These are phyloP conservation scores for Gyrodon lividus DNA, from an alignment of 768 basidiomycete genomes.

Conservation along the genomic window DNA sequence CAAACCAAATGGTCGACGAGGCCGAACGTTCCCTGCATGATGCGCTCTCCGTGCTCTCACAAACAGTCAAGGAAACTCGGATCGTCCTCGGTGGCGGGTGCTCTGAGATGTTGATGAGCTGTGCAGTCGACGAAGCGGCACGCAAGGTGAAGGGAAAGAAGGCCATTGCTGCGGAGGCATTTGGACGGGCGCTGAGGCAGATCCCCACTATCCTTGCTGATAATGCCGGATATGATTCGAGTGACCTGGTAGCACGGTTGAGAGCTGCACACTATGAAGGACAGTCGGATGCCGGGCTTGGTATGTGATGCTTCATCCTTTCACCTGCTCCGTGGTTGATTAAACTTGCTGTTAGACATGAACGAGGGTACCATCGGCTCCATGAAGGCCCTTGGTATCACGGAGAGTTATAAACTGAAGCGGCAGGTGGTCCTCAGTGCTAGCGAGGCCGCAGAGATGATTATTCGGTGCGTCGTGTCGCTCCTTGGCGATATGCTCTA, in stretches of 20 bases:
- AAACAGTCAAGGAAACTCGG: conserved; percentile 96
- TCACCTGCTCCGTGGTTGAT: background rate
- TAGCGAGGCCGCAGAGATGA: conserved; percentile 98
- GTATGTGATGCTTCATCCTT: conserved; percentile 43
- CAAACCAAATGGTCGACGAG: conserved; percentile 98
- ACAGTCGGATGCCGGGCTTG: conserved; percentile 78
- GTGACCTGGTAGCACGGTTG: conserved; percentile 86
- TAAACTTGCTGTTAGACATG: conserved; percentile 64
- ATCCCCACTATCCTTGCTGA: conserved; percentile 97
- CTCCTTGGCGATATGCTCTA: background rate
- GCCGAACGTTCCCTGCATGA: conserved; percentile 98
- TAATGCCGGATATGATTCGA: conserved; percentile 98
- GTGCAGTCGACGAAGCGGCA: conserved; percentile 87
- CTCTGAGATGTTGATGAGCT: conserved; percentile 97
- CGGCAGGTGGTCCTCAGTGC: conserved; percentile 92
- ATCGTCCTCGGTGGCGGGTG: conserved; percentile 95
- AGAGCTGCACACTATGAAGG: conserved; percentile 95
- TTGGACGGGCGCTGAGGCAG: conserved; percentile 83
- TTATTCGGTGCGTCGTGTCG: conserved; percentile 65
- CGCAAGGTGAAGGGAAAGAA: conserved; percentile 89
- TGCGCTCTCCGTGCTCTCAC: conserved; percentile 94
- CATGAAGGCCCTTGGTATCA: conserved; percentile 85
- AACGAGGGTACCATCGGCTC: conserved; percentile 79
- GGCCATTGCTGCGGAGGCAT: conserved; percentile 92
- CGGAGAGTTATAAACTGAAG: conserved; percentile 98